Evolutionary conservation across 73 alveolate species (phyloP).

Genomic region (Stentor roeselii): DNA sequence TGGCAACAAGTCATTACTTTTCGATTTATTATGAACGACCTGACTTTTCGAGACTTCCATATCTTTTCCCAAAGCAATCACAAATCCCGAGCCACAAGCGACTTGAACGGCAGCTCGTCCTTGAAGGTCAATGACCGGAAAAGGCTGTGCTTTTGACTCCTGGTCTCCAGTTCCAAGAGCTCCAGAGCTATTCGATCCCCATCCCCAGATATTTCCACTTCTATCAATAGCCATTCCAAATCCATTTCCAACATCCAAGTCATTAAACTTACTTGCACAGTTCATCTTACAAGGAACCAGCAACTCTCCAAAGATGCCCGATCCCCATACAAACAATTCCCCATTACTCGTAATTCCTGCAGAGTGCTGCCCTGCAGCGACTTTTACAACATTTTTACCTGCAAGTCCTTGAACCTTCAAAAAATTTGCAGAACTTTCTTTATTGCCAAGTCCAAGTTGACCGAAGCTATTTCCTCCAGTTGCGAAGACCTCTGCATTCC

Average conservation of each 20-base stretch:
- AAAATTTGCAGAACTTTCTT: slow-evolving; percentile 34
- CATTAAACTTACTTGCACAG: not conserved
- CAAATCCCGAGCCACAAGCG: not conserved
- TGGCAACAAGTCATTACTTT: not conserved
- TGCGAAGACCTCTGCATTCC: slow-evolving; percentile 69
- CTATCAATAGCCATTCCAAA: slow-evolving; percentile 43
- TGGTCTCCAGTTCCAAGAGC: slow-evolving; percentile 55
- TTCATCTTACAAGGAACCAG: slow-evolving; percentile 33
- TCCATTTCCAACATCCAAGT: slow-evolving; percentile 40
- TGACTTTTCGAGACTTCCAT: not conserved
- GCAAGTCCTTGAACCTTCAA: slow-evolving; percentile 30
- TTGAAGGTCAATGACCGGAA: slow-evolving; percentile 10
- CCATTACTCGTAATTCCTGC: slow-evolving; percentile 50
- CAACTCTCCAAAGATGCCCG: slow-evolving; percentile 58
- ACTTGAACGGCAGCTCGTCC: not conserved
- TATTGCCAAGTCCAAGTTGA: slow-evolving; percentile 72
- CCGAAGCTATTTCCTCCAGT: slow-evolving; percentile 85
- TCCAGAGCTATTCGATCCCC: slow-evolving; percentile 64
- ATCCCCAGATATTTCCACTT: slow-evolving; percentile 38
- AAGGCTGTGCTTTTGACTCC: slow-evolving; percentile 20
- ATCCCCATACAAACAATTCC: slow-evolving; percentile 53
- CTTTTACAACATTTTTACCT: slow-evolving; percentile 34
- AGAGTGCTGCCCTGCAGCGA: slow-evolving; percentile 67
- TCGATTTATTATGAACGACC: not conserved
- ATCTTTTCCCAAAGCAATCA: not conserved